Percentiles rank a stretch among this genome's conserved stretches.
Conservation (phyloP, 371 early-diverging fungal genomes). For the Gilbertella persicaria region DNA sequence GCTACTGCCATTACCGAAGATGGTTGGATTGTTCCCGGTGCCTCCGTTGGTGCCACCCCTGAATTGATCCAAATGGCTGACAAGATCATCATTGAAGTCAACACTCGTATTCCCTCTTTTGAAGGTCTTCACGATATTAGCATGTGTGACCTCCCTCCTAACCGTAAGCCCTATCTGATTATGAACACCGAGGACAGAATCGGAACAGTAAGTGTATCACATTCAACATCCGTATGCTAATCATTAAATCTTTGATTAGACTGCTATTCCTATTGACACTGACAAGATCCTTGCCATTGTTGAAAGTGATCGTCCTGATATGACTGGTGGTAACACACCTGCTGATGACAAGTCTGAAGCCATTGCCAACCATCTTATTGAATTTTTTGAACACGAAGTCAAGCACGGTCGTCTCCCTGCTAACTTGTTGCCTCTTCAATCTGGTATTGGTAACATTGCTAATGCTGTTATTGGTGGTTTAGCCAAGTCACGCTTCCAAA, state of each 20-base stretch:
- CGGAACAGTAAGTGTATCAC: constrained; percentile 40
- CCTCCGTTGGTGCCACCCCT: constrained; percentile 58
- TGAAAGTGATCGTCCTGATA: constrained; percentile 52
- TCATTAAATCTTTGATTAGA: constrained; percentile 20
- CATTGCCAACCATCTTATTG: constrained; percentile 53
- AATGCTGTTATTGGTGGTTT: constrained; percentile 59
- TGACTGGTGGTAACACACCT: constrained; percentile 47
- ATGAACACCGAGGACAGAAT: constrained; percentile 53
- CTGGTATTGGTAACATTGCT: constrained; percentile 61
- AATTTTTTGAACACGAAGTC: constrained; percentile 55
- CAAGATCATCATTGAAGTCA: constrained; percentile 57
- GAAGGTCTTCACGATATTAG: constrained; percentile 58
- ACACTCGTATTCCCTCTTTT: constrained; percentile 54
- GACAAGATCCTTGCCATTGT: constrained; percentile 54
- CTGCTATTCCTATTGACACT: constrained; percentile 51
- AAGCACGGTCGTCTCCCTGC: constrained; percentile 51
- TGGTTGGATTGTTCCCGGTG: constrained; percentile 57
- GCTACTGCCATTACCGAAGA: constrained; percentile 60
- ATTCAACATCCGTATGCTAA: neutral
- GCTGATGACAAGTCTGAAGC: constrained; percentile 45
- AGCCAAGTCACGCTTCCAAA: constrained; percentile 47
- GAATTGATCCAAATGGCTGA: constrained; percentile 57
- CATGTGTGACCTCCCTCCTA: constrained; percentile 40
- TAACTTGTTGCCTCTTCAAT: constrained; percentile 51
- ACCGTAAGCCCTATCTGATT: constrained; percentile 53